Evolutionary conservation across 371 early-diverging fungal species (phyloP).

Genomic region (Choanephora cucurbitarum): DNA sequence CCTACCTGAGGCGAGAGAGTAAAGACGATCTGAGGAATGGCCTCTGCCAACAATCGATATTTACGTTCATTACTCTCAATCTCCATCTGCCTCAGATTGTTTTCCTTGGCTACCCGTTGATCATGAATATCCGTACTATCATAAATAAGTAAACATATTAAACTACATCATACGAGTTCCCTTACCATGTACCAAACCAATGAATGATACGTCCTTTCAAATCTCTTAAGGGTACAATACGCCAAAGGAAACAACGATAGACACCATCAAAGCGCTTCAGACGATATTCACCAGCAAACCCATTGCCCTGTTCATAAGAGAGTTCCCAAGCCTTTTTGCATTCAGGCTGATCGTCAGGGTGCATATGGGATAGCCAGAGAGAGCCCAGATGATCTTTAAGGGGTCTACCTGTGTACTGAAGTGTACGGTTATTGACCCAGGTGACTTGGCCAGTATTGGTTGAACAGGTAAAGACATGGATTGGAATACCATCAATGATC

Average conservation of each 20-base stretch:
- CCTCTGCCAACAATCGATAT: constrained; percentile 65
- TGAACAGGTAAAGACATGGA: constrained; percentile 64
- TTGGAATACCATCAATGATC: constrained; percentile 66
- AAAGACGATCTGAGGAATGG: constrained; percentile 71
- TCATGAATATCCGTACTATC: constrained; percentile 66
- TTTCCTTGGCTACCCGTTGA: constrained; percentile 58
- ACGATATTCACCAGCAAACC: constrained; percentile 62
- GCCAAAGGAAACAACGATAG: constrained; percentile 63
- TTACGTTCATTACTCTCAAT: constrained; percentile 66
- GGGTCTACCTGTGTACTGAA: constrained; percentile 57
- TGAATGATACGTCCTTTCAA: constrained; percentile 60
- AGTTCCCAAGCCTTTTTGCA: constrained; percentile 55
- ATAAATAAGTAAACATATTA: constrained; percentile 4
- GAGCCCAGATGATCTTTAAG: constrained; percentile 56
- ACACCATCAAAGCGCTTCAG: constrained; percentile 61
- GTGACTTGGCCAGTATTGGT: constrained; percentile 56
- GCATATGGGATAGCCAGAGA: constrained; percentile 57
- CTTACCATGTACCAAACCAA: constrained; percentile 57
- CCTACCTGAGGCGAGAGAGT: constrained; percentile 64
- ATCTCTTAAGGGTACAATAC: constrained; percentile 63
- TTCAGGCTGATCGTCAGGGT: constrained; percentile 56
- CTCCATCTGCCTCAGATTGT: constrained; percentile 56
- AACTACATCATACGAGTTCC: not conserved
- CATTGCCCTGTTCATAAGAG: constrained; percentile 59
- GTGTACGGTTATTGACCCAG: constrained; percentile 64